Conservation (phyloP, 768 basidiomycete genomes). For the Tylopilus felleus region DNA sequence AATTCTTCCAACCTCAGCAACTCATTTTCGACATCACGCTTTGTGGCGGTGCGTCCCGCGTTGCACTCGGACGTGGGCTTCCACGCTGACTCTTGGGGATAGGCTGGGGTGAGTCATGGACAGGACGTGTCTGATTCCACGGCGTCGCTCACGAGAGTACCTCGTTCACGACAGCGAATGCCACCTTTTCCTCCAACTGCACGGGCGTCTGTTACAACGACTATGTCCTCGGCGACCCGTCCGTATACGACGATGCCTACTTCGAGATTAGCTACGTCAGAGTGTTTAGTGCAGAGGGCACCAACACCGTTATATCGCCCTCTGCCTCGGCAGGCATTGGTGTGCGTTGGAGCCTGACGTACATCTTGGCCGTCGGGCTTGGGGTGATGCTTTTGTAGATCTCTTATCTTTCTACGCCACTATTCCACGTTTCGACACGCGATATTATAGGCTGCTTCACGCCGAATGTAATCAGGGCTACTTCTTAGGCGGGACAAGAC, state of each 20-base stretch:
- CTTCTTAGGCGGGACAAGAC: too few relatives aligned
- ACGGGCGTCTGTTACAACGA: slow-evolving; percentile 65
- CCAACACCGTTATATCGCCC: slow-evolving; percentile 25
- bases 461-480: background rate
- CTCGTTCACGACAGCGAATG: slow-evolving; percentile 42
- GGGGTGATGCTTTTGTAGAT: slow-evolving; percentile 15
- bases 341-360: slow-evolving; percentile 5
- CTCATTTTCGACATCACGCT: slow-evolving; percentile 74
- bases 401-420: background rate
- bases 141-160: slow-evolving; percentile 7
- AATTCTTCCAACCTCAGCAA: slow-evolving; percentile 52
- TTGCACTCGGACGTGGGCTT: slow-evolving; percentile 5
- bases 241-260: slow-evolving; percentile 62
- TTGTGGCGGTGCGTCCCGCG: slow-evolving; percentile 48
- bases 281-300: slow-evolving; percentile 40
- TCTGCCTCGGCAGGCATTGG: slow-evolving; percentile 20
- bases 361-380: slow-evolving; percentile 12
- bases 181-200: slow-evolving; percentile 31
- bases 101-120: slow-evolving; percentile 33
- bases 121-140: background rate
- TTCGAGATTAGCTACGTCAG: slow-evolving; percentile 68
- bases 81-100: slow-evolving; percentile 4
- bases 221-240: slow-evolving; percentile 56
- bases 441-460: background rate
- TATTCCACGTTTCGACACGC: too few relatives aligned